Evolutionary conservation across 2,329 filamentous ascomycete genomes (phyloP).

Genomic region (Neonectria neomacrospora): DNA sequence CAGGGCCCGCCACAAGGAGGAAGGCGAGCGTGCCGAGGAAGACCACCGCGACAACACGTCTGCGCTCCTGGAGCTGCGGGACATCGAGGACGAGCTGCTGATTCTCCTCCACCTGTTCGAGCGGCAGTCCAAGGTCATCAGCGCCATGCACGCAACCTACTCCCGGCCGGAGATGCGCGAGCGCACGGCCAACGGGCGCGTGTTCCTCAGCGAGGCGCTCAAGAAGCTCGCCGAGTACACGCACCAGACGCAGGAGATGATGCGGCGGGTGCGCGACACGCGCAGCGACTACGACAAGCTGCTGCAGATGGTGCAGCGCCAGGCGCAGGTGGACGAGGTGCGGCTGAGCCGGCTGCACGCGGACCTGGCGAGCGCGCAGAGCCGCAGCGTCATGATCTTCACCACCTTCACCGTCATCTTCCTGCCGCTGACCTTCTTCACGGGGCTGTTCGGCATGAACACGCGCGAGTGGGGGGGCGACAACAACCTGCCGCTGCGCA

Average conservation of each 20-base stretch:
- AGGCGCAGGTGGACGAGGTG: slow-evolving; percentile 74
- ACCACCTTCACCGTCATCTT: slow-evolving; percentile 73
- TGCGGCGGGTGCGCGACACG: slow-evolving; percentile 65
- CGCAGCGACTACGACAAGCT: slow-evolving; percentile 73
- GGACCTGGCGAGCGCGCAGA: slow-evolving; percentile 70
- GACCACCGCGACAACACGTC: slow-evolving; percentile 73
- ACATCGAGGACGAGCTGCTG: slow-evolving; percentile 72
- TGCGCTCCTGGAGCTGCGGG: slow-evolving; percentile 69
- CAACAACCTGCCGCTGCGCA: slow-evolving; percentile 55
- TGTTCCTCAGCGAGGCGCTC: slow-evolving; percentile 64
- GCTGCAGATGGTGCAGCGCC: slow-evolving; percentile 73
- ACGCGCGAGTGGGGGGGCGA: slow-evolving; percentile 68
- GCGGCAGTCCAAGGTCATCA: slow-evolving; percentile 64
- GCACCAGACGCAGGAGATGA: slow-evolving; percentile 66
- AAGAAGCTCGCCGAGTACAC: slow-evolving; percentile 65
- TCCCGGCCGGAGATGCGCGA: slow-evolving; percentile 53
- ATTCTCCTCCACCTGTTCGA: slow-evolving; percentile 68
- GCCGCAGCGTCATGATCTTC: slow-evolving; percentile 73
- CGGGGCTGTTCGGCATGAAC: slow-evolving; percentile 73
- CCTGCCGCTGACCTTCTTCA: slow-evolving; percentile 73
- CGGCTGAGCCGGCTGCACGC: slow-evolving; percentile 71
- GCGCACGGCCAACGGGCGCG: slow-evolving; percentile 58
- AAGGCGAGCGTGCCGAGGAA: slow-evolving; percentile 59
- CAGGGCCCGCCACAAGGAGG: slow-evolving; percentile 52
- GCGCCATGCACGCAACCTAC: slow-evolving; percentile 59